phyloP scores from a whole-genome alignment of 257 asterid species.

The Solanum commersonii region DNA sequence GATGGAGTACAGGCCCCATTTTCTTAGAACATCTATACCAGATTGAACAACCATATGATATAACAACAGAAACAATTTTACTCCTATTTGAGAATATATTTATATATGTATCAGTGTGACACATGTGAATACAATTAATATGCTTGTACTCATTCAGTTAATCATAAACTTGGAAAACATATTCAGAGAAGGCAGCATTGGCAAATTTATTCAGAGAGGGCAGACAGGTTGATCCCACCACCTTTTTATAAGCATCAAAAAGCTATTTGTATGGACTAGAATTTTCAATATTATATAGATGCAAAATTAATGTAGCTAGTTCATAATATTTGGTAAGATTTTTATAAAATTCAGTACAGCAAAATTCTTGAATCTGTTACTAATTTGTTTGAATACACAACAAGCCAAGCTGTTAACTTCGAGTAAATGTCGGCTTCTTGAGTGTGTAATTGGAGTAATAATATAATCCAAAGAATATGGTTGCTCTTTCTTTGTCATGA shows the following conservation, averaged over 20 bases:
- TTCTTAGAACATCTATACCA: neutral
- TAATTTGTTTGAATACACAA: neutral
- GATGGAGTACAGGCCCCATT: neutral
- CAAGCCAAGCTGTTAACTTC: neutral
- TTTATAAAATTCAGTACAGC: neutral
- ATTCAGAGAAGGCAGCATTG: neutral
- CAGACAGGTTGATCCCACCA: neutral
- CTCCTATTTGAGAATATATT: neutral
- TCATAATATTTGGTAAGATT: neutral
- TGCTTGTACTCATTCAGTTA: neutral
- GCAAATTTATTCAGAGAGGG: neutral
- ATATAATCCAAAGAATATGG: neutral
- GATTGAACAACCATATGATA: neutral
- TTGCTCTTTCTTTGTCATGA: neutral
- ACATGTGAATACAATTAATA: neutral
- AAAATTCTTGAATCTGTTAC: neutral
- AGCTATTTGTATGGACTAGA: neutral
- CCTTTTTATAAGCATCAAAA: neutral
- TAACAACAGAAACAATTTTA: neutral
- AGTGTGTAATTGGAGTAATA: neutral
- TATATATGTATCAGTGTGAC: neutral
- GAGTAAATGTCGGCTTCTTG: neutral
- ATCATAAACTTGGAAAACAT: neutral
- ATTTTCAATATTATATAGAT: neutral
- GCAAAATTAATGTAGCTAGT: neutral